A percentile compares a stretch with the other conserved stretches of the same genome.
phyloP scores from a whole-genome alignment of 495 filamentous ascomycete species.

The Barbatosphaeria neglecta region DNA sequence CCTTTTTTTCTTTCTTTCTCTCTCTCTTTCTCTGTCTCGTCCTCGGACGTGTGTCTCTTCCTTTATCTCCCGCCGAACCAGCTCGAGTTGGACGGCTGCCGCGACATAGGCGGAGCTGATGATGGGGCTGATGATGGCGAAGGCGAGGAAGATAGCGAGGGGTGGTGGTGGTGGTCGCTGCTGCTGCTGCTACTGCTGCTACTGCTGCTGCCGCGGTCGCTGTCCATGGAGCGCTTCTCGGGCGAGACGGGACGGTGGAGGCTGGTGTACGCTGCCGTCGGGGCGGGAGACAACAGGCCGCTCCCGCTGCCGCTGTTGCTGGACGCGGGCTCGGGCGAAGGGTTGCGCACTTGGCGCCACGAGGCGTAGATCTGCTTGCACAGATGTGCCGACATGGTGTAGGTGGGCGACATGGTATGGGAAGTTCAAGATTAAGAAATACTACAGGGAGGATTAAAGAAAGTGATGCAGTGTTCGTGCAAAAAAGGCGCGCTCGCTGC shows the following conservation, averaged over 20 bases:
- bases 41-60: not conserved
- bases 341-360: constrained; percentile 27
- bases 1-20: too few relatives aligned
- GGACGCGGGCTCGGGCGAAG: constrained; percentile 16
- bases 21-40: too few relatives aligned
- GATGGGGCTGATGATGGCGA: too few relatives aligned
- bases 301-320: constrained; percentile 12
- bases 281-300: constrained; percentile 7
- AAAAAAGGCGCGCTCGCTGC: too few relatives aligned
- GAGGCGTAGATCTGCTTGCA: constrained; percentile 40
- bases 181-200: not conserved
- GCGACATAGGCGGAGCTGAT: constrained; percentile 3
- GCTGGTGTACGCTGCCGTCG: constrained; percentile 15
- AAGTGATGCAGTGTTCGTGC: too few relatives aligned
- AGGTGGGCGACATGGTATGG: constrained; percentile 39
- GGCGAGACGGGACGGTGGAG: constrained; percentile 27
- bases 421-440: too few relatives aligned
- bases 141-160: constrained; percentile 1
- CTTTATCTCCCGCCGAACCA: constrained; percentile 7
- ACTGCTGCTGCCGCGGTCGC: constrained; percentile 19
- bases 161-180: too few relatives aligned
- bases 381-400: constrained; percentile 42
- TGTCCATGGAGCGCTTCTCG: constrained; percentile 32
- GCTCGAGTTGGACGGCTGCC: constrained; percentile 5
- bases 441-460: too few relatives aligned